Evolutionary conservation across 1,284 basidiomycete species (phyloP).

Genomic region (Ganoderma multipileum): DNA sequence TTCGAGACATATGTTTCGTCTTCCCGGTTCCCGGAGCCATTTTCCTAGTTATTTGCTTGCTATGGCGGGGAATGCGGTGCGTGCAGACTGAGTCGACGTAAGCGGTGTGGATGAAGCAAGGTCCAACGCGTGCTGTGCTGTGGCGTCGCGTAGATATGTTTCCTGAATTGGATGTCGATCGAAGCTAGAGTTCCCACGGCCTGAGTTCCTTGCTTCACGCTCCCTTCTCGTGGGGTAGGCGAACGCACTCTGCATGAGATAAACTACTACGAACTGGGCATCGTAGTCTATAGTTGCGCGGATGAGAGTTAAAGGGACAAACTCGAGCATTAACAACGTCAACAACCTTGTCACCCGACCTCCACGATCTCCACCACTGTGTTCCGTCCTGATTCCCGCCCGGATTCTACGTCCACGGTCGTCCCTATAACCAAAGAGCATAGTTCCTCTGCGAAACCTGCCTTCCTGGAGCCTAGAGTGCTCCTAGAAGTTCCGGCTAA

Average conservation of each 20-base stretch:
- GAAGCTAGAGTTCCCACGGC: neutral
- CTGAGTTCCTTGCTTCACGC: too few species aligned
- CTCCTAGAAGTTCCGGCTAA: neutral
- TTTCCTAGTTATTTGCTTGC: neutral
- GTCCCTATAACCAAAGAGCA: neutral
- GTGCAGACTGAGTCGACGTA: neutral
- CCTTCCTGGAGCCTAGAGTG: neutral
- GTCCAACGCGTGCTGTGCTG: neutral
- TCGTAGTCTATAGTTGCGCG: too few species aligned
- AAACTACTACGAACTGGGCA: too few species aligned
- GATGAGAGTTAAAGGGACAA: too few species aligned
- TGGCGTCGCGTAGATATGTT: neutral
- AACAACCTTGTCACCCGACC: too few species aligned
- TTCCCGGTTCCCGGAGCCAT: neutral
- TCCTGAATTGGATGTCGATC: neutral
- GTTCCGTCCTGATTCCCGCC: too few species aligned
- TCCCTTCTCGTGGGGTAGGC: too few species aligned
- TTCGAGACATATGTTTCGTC: slow-evolving; percentile 2
- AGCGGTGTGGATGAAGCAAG: neutral
- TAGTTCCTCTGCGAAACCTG: neutral
- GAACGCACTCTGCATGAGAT: too few species aligned
- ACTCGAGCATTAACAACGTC: too few species aligned
- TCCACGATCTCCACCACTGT: too few species aligned
- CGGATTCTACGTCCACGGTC: too few species aligned
- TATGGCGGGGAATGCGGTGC: neutral